Evolutionary conservation across 2,329 filamentous ascomycete genomes (phyloP).

Genomic region (Paramyrothecium roridum): DNA sequence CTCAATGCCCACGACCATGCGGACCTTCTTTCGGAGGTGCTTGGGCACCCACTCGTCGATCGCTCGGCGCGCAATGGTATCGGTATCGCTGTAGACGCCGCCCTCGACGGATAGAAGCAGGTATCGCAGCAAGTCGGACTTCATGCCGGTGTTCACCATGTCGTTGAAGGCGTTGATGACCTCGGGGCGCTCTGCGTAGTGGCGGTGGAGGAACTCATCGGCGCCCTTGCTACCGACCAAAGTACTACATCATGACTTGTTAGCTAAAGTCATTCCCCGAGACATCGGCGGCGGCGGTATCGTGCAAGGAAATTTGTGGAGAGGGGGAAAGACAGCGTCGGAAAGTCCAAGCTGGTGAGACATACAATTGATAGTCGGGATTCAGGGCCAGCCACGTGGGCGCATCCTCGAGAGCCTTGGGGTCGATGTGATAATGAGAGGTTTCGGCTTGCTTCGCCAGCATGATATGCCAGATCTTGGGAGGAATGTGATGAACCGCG

Average conservation of each 20-base stretch:
- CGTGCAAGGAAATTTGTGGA: too few relatives aligned
- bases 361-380: slow-evolving; percentile 1
- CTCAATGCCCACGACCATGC: slow-evolving; percentile 23
- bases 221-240: slow-evolving; percentile 1
- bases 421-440: background rate
- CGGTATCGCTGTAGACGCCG: slow-evolving; percentile 54
- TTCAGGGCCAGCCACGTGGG: slow-evolving; percentile 1
- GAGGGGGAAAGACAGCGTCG: too few relatives aligned
- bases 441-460: too few relatives aligned
- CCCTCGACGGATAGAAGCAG: slow-evolving; percentile 21
- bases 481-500: too few relatives aligned
- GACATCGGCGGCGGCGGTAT: too few relatives aligned
- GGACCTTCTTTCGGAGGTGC: slow-evolving; percentile 7
- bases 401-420: background rate
- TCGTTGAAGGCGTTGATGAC: slow-evolving; percentile 12
- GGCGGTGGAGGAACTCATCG: background rate
- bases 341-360: too few relatives aligned
- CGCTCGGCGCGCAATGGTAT: slow-evolving; percentile 52
- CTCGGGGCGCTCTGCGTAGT: slow-evolving; percentile 1
- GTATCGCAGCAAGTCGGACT: slow-evolving; percentile 22
- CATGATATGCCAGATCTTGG: too few relatives aligned
- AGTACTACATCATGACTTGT: background rate
- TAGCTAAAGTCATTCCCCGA: too few relatives aligned
- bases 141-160: slow-evolving; percentile 21
- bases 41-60: slow-evolving; percentile 29